Evolutionary conservation across 2,329 filamentous ascomycete species (phyloP), one percentile per base, ranked within the genome.

Genomic region (Ophiobolus disseminans): DNA sequence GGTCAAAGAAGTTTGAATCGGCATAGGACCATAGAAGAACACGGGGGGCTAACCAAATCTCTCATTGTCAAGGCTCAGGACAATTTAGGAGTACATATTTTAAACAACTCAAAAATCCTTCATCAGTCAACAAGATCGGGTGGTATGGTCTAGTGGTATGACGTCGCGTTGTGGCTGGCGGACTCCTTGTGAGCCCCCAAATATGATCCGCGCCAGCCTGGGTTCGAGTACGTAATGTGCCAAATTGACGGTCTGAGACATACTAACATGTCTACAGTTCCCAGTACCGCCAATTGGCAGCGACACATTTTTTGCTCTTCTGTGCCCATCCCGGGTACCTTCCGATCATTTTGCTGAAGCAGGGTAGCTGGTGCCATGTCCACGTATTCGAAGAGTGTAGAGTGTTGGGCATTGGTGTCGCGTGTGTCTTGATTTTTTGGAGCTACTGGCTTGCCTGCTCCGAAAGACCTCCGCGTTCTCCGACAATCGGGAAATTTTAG

Each of bases 111-210:
- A 14, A 32, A 14, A 13, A n/a, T 32, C 10, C 9, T 32, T 32
- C 30, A 32, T n/a, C 30, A 32, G 16, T 32, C 30, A 32, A 11
- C n/a, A 26, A 14, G n/a, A 11, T 14, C n/a, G 13, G 30, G 30
- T 32, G 30, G 30, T 32, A 32, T 32, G 30, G 30, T 32, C 60
- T 64, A 64, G 61, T 60, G 61, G 61, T 64, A 64, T 64, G 61
- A 64, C 61, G 61, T 64, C 61, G 61, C 61, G 61, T 64, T 64
- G 61, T 64, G 61, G 61, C 55, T 63, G 58, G 60, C 60, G 57
- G 56, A 44, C 44, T 59, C 48, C 1, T 23, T 25, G 30, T 41
- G 48, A 49, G 36, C 56, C 57, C 49, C 31, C 53, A 58, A 56
- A 52, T 48, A 48, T 51, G 56, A 62, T 63, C 60, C 61, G 61